phyloP scores from a whole-genome alignment of 768 basidiomycete species.

The Leccinum rimulosum region DNA sequence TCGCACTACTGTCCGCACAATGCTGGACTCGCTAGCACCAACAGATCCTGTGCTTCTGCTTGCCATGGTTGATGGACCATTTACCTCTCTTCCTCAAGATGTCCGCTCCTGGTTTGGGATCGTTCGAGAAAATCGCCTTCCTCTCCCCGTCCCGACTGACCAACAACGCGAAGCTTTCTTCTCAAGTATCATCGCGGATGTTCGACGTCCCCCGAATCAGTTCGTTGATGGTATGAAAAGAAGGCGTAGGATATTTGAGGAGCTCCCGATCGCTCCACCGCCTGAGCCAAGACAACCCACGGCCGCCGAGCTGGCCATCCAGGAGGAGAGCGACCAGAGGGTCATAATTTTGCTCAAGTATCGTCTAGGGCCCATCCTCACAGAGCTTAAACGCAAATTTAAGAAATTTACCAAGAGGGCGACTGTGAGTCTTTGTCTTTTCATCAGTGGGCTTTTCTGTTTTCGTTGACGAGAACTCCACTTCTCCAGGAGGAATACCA shows the following conservation, averaged over 20 bases:
- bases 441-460: neutral
- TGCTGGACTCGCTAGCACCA: slow-evolving; percentile 88
- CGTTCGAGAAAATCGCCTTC: slow-evolving; percentile 70
- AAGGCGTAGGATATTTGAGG: slow-evolving; percentile 80
- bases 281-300: slow-evolving; percentile 81
- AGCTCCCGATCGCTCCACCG: slow-evolving; percentile 85
- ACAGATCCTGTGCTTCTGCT: slow-evolving; percentile 93
- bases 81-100: slow-evolving; percentile 69
- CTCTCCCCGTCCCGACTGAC: slow-evolving; percentile 48
- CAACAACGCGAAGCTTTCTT: slow-evolving; percentile 76
- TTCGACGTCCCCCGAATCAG: slow-evolving; percentile 74
- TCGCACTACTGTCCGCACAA: slow-evolving; percentile 79
- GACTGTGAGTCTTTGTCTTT: slow-evolving; percentile 46
- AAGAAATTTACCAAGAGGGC: slow-evolving; percentile 85
- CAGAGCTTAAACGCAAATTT: slow-evolving; percentile 88
- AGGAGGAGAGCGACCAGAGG: slow-evolving; percentile 78
- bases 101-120: slow-evolving; percentile 91
- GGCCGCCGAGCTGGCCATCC: slow-evolving; percentile 75
- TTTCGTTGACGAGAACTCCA: slow-evolving; percentile 10
- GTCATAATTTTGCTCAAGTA: slow-evolving; percentile 81
- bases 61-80: slow-evolving; percentile 80
- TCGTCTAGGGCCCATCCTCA: slow-evolving; percentile 85
- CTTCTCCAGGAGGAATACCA: slow-evolving; percentile 69
- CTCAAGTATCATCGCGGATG: slow-evolving; percentile 61
- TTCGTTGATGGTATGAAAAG: slow-evolving; percentile 89